Evolutionary conservation across 179 eudicot genomes (phyloP).

Genomic region (Actinidia polygama): DNA sequence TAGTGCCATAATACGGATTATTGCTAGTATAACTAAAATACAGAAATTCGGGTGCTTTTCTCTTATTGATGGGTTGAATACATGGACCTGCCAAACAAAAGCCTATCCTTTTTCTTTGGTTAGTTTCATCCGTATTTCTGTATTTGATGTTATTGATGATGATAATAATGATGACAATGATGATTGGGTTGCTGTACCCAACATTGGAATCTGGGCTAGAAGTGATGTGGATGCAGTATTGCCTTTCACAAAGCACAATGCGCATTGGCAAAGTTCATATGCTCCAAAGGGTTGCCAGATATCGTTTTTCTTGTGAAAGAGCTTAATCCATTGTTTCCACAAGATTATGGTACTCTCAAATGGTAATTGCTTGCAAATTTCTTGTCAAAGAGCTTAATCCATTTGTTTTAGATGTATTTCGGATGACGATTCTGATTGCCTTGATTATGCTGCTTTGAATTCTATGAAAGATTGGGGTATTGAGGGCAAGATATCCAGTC

Average conservation of each 20-base stretch:
- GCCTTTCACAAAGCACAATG: background rate
- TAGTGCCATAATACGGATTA: no score
- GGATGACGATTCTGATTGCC: background rate
- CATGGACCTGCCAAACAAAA: no score
- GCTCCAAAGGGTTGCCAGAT: background rate
- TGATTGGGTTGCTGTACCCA: no score
- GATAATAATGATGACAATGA: no score
- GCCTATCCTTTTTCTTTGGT: no score
- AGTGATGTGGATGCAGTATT: background rate
- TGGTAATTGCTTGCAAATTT: slow-evolving; percentile 7
- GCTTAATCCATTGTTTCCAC: slow-evolving; percentile 1
- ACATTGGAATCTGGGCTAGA: no score
- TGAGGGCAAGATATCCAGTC: slow-evolving; percentile 5
- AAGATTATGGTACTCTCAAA: background rate
- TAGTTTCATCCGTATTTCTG: no score
- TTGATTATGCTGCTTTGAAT: background rate
- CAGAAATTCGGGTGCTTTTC: no score
- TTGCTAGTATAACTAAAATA: no score
- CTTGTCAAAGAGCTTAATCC: no score
- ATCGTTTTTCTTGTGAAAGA: background rate
- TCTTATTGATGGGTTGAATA: no score
- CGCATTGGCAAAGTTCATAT: background rate
- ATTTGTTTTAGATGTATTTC: background rate
- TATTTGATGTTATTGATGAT: no score
- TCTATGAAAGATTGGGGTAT: slow-evolving; percentile 6